A percentile compares a stretch with the other conserved stretches of the same genome.
Evolutionary conservation across 1,139 yeast species (phyloP).

Genomic region (Debaryomycetaceae sp.): DNA sequence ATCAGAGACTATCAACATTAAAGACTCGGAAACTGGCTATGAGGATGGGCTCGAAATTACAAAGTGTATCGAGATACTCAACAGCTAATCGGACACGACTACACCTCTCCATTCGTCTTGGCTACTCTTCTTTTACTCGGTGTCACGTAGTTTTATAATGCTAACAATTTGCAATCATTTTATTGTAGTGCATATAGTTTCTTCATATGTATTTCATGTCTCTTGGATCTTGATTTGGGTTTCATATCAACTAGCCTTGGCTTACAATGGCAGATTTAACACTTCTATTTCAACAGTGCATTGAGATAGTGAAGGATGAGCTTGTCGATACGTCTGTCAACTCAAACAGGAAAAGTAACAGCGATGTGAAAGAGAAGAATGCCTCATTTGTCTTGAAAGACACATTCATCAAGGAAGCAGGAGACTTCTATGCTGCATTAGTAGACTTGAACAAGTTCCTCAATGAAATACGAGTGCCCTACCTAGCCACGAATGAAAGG

Average conservation of each 20-base stretch:
- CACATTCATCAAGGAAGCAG: conserved; percentile 50
- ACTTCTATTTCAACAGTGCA: conserved; percentile 48
- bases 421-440: conserved; percentile 41
- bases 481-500: conserved; percentile 39
- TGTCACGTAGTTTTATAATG: not conserved
- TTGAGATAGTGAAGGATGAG: conserved; percentile 37
- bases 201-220: too few species aligned
- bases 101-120: not conserved
- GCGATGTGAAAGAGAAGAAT: conserved; percentile 1
- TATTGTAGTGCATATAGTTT: too few species aligned
- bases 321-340: conserved; percentile 11
- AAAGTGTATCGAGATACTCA: conserved; percentile 20
- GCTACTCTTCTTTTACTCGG: not conserved
- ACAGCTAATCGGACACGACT: conserved; percentile 9
- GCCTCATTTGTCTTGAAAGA: conserved; percentile 32
- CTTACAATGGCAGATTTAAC: conserved; percentile 50
- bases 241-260: too few species aligned
- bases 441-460: conserved; percentile 38
- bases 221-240: too few species aligned
- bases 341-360: conserved; percentile 7
- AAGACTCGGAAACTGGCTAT: conserved; percentile 5
- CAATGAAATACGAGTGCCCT: conserved; percentile 37
- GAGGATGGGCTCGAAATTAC: conserved; percentile 33
- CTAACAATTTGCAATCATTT: not conserved
- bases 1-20: conserved; percentile 18